phyloP scores from a whole-genome alignment of 805 yeast species.

The Lipomyces anomalus region DNA sequence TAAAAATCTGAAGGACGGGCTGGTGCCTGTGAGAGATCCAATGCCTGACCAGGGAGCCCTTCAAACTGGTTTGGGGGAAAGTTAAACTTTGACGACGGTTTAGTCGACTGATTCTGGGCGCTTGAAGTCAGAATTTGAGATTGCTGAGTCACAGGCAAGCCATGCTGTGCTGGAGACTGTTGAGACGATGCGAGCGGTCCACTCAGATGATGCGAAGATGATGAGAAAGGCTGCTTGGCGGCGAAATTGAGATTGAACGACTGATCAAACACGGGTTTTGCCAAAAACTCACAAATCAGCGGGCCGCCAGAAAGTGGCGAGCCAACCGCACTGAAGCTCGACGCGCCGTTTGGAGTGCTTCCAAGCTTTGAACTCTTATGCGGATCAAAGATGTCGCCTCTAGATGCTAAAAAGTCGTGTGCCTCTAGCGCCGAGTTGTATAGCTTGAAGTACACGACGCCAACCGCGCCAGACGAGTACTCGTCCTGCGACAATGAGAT shows the following conservation, averaged over 20 bases:
- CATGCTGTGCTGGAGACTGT: too few relatives aligned
- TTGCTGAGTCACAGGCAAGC: too few relatives aligned
- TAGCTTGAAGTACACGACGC: slow-evolving; percentile 31
- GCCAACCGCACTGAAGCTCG: slow-evolving; percentile 6
- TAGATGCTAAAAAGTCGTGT: slow-evolving; percentile 28
- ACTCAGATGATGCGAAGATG: too few relatives aligned
- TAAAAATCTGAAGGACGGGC: slow-evolving; percentile 6
- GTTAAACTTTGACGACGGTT: slow-evolving; percentile 12
- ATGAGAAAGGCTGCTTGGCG: too few relatives aligned
- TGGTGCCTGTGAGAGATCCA: slow-evolving; percentile 4
- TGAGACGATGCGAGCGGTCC: too few relatives aligned
- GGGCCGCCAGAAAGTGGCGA: slow-evolving; percentile 12
- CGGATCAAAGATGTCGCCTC: slow-evolving; percentile 27
- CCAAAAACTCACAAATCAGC: slow-evolving; percentile 15
- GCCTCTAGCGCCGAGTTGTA: slow-evolving; percentile 31
- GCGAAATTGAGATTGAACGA: too few relatives aligned
- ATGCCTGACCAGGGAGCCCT: too few relatives aligned
- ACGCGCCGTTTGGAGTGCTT: slow-evolving; percentile 7
- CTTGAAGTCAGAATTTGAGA: too few relatives aligned
- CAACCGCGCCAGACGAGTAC: slow-evolving; percentile 20
- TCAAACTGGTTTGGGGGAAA: too few relatives aligned
- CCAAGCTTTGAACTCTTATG: slow-evolving; percentile 4
- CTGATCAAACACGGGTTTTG: too few relatives aligned
- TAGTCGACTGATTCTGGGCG: too few relatives aligned
- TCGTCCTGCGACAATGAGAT: slow-evolving; percentile 23